Evolutionary conservation across 164 flowering plant genomes (phyloP).

Genomic region (Brasenia schreberi): DNA sequence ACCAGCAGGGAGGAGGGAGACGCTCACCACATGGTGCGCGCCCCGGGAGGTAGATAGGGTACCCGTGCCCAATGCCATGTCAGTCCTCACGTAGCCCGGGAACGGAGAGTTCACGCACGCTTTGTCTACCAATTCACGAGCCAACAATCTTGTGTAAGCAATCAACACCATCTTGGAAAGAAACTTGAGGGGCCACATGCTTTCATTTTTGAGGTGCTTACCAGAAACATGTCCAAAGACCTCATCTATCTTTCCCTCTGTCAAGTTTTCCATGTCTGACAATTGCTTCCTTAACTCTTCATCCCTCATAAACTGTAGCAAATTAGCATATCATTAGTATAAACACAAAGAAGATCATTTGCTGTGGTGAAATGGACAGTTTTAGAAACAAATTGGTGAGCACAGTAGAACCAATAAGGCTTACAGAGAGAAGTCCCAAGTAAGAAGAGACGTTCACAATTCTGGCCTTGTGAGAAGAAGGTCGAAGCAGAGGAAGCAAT

Average conservation of each 20-base stretch:
- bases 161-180: not conserved
- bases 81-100: not conserved
- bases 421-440: not conserved
- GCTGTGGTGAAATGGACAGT: not conserved
- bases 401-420: not conserved
- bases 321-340: too few species aligned
- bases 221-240: not conserved
- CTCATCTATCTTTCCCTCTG: not conserved
- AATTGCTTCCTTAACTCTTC: not conserved
- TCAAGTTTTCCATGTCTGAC: not conserved
- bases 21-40: not conserved
- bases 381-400: not conserved
- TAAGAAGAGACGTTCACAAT: not conserved
- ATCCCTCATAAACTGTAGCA: not conserved
- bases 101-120: not conserved
- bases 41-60: not conserved
- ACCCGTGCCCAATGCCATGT: not conserved
- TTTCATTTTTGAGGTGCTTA: not conserved
- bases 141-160: not conserved
- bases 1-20: not conserved
- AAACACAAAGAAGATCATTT: not conserved
- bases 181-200: not conserved
- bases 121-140: not conserved
- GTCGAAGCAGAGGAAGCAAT: not conserved
- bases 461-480: not conserved